These are phyloP conservation scores for Boletus mariae DNA, from an alignment of 1,284 basidiomycete species.

Conservation along the genomic window DNA sequence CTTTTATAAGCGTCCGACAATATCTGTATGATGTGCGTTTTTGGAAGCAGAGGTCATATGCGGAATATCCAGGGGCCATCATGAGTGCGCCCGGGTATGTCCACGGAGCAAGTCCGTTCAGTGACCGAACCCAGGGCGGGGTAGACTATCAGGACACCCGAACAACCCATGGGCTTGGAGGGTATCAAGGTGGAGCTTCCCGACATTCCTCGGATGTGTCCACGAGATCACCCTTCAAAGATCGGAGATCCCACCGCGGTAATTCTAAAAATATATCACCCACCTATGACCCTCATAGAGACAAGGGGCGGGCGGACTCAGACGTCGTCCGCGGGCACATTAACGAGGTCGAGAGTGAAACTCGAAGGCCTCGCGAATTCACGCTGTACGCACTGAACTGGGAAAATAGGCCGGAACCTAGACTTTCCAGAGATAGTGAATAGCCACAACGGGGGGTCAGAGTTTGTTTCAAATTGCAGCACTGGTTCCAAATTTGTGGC, in stretches of 20 bases:
- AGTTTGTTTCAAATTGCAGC: neutral
- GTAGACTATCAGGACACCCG: neutral
- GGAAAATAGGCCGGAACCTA: neutral
- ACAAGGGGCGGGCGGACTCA: neutral
- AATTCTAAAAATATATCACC: neutral
- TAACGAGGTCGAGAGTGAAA: neutral
- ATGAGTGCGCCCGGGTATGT: neutral
- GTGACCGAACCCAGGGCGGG: neutral
- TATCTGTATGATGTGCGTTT: neutral
- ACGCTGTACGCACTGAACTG: neutral
- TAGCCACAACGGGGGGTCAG: neutral
- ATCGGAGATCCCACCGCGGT: neutral
- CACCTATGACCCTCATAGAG: neutral
- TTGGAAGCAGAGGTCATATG: constrained; percentile 4
- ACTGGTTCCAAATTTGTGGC: too few species aligned
- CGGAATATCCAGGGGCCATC: constrained; percentile 3
- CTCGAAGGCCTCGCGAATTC: neutral
- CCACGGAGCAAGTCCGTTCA: neutral
- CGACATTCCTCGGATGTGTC: neutral
- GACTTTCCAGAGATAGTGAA: neutral
- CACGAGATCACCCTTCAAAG: constrained; percentile 1
- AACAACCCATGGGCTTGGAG: neutral
- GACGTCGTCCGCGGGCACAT: constrained; percentile 17
- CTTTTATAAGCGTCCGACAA: constrained; percentile 16
- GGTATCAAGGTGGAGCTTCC: neutral